Evolutionary conservation across 345 rosid species (phyloP), one percentile per base, ranked within the genome.

Genomic region (Hibiscus tridactylites): DNA sequence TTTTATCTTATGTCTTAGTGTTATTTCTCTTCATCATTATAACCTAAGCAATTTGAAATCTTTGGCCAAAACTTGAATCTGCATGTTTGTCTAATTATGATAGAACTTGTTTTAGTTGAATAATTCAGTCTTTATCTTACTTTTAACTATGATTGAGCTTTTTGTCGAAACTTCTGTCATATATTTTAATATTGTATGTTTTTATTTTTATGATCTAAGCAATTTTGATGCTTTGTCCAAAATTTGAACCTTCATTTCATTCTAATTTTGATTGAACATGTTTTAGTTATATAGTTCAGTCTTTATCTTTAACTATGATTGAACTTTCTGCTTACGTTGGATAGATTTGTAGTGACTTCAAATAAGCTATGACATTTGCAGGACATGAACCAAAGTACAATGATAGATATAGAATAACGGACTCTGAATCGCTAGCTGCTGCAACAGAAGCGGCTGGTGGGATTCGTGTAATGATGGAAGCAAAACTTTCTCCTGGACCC

Each of bases 401-500:
- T 6, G 99, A 93, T 13, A 90, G 79, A 50, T 90, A 90, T 72
- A 89, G 99, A 83, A 87, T 92, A 33, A 92, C 98, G 19, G 99
- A 95, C 68, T 19, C 85, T 9, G 92, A 86, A 76, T 89, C 97
- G 9, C 82, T 95, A 58, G 88, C 88, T 61, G 97, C 98, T 19
- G 96, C 98, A 9, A 89, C 82, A 86, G 97, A 95, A 86, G 97
- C 99, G 16, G 91, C 98, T 6, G 98, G 99, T 29, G 91, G 89
- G 62, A 92, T 90, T 73, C 90, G 93, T 4, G 74, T 90, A 77
- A 84, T 90, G 92, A 87, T 95, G 52, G 99, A 95, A 77, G 97
- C 98, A 4, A 95, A 95, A 75, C 87, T 95, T 69, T 95, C 97
- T 73, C 99, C 98, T 35, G 97, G 98, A 52, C 98, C 98, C 75